Base-by-base conservation (phyloP, 805 yeast species). In the Saccharomycopsis sp. region DNA sequence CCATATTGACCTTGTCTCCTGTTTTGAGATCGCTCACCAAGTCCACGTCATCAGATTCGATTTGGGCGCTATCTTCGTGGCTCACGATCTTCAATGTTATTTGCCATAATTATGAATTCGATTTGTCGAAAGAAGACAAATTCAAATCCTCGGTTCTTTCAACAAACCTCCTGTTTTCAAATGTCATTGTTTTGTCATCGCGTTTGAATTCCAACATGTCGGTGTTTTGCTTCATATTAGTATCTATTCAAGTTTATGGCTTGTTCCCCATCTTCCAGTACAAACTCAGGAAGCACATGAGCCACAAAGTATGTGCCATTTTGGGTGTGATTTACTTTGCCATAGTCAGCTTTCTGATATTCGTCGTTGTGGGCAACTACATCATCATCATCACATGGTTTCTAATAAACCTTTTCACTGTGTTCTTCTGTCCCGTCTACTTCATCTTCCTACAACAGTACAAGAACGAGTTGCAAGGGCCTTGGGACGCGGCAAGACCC, bases 401-500 rank as follows among this genome's bases (percentile, higher is more conserved):
- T 2, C 38, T 61, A 1, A 53, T 71, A 4, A 76, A 76, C 42
- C 50, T 66, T 0, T 53, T 64, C 30, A 69, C 83, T 1, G 57
- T 67, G 2, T 59, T 80, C 6, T 62, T 73, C 1, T 69, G 84
- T 17, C 95, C 95, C 2, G 66, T 69, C 38, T 79, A 84, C 61
- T 80, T 84, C 51, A 59, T 84, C 36, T 68, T 68, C 22, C 61
- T 86, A 30, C 95, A 85, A 54, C 72, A 74, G 57, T 84, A 84
- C 56, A 85, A 85, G 58, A 83, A 77, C 55, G 95, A 84, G 57
- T 63, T 85, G 39, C 88, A 82, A 57, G 95, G 95, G 0, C 95
- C 95, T 1, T 85, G 95, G 95, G 95, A 85, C 56, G 75, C 81
- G 1, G 95, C 94, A 4, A 76, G 72, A 53, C 94, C 95, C 31